Percentiles rank a stretch among this genome's conserved stretches.
phyloP scores from a whole-genome alignment of 805 yeast species.

The Starmerella gropengiesseri region DNA sequence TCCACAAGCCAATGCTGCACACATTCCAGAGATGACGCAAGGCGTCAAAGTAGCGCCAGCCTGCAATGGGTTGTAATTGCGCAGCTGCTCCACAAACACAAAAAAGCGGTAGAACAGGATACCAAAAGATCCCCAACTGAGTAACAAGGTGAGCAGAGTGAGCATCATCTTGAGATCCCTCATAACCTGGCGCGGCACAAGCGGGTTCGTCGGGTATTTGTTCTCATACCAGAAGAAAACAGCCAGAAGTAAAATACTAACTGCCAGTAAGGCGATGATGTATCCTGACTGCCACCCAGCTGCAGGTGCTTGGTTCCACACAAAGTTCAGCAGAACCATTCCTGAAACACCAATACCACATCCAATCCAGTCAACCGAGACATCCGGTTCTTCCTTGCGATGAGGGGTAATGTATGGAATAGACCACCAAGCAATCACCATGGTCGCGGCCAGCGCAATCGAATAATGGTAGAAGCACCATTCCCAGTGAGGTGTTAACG shows the following conservation, averaged over 20 bases:
- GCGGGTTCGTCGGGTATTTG: slow-evolving; percentile 59
- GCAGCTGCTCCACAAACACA: slow-evolving; percentile 41
- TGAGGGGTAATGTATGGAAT: slow-evolving; percentile 20
- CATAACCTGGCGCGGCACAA: slow-evolving; percentile 30
- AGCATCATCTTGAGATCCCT: slow-evolving; percentile 31
- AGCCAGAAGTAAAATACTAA: slow-evolving; percentile 45
- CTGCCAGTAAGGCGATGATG: slow-evolving; percentile 44
- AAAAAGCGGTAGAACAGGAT: slow-evolving; percentile 57
- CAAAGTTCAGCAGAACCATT: slow-evolving; percentile 52
- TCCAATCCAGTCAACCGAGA: slow-evolving; percentile 46
- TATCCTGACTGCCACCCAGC: slow-evolving; percentile 57
- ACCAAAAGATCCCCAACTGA: slow-evolving; percentile 79
- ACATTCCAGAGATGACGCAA: slow-evolving; percentile 42
- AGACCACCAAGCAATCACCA: slow-evolving; percentile 13
- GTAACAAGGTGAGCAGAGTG: slow-evolving; percentile 41
- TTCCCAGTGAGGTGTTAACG: slow-evolving; percentile 21
- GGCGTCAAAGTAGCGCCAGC: slow-evolving; percentile 40
- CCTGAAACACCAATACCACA: slow-evolving; percentile 49
- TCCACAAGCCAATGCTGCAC: slow-evolving; percentile 47
- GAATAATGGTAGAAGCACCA: slow-evolving; percentile 38
- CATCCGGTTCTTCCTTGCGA: slow-evolving; percentile 6
- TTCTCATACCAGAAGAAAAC: slow-evolving; percentile 18
- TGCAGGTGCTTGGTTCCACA: slow-evolving; percentile 66
- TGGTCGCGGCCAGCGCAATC: slow-evolving; percentile 24
- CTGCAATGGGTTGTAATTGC: slow-evolving; percentile 38